phyloP scores from a whole-genome alignment of 306 rosid genomes.

The Castanopsis chinensis region DNA sequence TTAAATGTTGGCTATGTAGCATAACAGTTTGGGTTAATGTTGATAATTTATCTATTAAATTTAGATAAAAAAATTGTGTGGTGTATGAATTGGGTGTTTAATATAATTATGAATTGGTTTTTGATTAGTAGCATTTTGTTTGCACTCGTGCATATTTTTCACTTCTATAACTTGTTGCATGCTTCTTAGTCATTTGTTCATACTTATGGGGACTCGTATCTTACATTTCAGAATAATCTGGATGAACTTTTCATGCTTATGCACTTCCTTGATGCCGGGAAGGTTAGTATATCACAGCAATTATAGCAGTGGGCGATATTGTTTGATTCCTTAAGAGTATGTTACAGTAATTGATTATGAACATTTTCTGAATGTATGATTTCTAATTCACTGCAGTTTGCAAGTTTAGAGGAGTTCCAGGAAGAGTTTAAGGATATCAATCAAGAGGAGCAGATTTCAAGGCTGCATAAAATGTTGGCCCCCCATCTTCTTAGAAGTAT shows the following conservation, averaged over 20 bases:
- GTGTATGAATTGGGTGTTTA: not conserved
- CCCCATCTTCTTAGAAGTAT: constrained; percentile 96
- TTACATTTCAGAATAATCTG: constrained; percentile 81
- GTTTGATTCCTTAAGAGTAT: constrained; percentile 12
- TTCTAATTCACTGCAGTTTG: constrained; percentile 58
- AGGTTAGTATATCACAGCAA: constrained; percentile 61
- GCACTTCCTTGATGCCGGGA: constrained; percentile 99
- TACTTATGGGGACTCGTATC: constrained; percentile 25
- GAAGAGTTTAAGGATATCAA: constrained; percentile 96
- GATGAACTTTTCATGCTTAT: constrained; percentile 98
- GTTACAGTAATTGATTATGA: constrained; percentile 22
- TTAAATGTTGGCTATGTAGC: not conserved
- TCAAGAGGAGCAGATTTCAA: constrained; percentile 95
- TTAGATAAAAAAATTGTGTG: not conserved
- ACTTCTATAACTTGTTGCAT: constrained; percentile 17
- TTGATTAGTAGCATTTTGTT: not conserved
- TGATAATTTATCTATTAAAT: not conserved
- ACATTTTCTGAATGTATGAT: constrained; percentile 19
- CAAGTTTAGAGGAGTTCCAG: constrained; percentile 97
- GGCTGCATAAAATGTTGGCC: constrained; percentile 97
- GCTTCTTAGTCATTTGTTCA: constrained; percentile 18
- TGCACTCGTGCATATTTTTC: not conserved
- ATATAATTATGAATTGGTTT: constrained; percentile 2
- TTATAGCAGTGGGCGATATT: constrained; percentile 11
- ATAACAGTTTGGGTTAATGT: not conserved